Conservation (phyloP, 179 eudicot genomes). For the Pouteria campechiana region DNA sequence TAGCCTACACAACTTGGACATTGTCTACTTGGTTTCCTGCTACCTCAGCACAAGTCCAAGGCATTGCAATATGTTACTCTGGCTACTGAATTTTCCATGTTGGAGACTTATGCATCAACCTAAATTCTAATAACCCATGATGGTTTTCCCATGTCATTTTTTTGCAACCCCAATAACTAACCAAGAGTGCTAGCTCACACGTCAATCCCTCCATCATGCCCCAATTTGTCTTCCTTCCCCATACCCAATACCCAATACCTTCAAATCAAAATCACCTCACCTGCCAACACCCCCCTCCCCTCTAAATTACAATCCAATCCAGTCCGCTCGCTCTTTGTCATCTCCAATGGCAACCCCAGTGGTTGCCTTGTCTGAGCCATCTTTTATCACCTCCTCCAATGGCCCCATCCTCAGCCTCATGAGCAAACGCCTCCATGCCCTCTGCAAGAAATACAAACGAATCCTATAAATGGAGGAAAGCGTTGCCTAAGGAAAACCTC, state of each 20-base stretch:
- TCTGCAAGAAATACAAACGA: conserved; percentile 69
- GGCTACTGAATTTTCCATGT: too few relatives aligned
- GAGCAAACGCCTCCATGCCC: conserved; percentile 69
- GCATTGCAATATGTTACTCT: too few relatives aligned
- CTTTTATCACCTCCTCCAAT: conserved; percentile 39
- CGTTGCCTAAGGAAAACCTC: conserved; percentile 45
- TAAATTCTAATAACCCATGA: too few relatives aligned
- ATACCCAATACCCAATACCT: not conserved
- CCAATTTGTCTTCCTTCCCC: not conserved
- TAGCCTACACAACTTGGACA: too few relatives aligned
- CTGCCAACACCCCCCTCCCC: too few relatives aligned
- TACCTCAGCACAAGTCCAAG: too few relatives aligned
- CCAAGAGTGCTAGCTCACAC: too few relatives aligned
- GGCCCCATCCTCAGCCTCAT: conserved; percentile 72
- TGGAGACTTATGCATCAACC: too few relatives aligned
- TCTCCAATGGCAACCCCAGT: too few relatives aligned
- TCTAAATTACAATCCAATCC: not conserved
- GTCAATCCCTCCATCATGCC: not conserved
- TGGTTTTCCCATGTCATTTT: too few relatives aligned
- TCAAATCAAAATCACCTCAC: not conserved
- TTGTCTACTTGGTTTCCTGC: too few relatives aligned
- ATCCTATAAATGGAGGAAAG: conserved; percentile 70
- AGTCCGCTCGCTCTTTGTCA: not conserved
- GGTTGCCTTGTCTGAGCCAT: conserved; percentile 6
- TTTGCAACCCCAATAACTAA: too few relatives aligned